A percentile compares a stretch with the other conserved stretches of the same genome.
These are phyloP conservation scores for Opeltia flavorubescens DNA, from an alignment of 495 filamentous ascomycete genomes.

Conservation along the genomic window DNA sequence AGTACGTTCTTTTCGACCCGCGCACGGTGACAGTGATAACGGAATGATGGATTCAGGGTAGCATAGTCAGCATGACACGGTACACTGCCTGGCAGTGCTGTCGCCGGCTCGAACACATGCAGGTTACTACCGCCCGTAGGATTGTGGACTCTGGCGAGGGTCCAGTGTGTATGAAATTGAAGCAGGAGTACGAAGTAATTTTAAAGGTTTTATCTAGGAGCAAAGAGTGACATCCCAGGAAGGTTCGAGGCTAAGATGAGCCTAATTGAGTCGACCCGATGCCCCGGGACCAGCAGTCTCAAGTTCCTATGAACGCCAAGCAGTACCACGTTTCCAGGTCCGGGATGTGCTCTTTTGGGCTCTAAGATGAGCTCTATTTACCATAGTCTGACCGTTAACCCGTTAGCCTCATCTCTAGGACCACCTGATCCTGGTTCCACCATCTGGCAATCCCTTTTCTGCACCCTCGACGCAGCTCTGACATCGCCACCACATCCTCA, in stretches of 20 bases:
- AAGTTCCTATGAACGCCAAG: background rate
- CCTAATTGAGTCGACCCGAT: background rate
- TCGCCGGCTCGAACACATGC: no score
- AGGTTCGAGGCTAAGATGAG: background rate
- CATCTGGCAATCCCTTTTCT: no score
- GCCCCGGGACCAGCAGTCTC: background rate
- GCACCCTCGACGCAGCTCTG: background rate
- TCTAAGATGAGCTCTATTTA: background rate
- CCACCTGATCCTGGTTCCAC: no score
- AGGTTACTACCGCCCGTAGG: no score
- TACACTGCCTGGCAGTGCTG: no score
- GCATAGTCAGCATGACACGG: no score
- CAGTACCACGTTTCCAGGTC: background rate
- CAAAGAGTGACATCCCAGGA: background rate
- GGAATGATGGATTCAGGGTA: no score
- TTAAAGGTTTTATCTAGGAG: no score
- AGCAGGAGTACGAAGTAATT: no score
- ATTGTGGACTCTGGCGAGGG: no score
- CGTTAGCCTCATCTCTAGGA: no score
- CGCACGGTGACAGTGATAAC: background rate
- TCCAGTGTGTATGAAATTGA: no score
- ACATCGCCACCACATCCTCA: background rate
- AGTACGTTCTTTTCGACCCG: background rate
- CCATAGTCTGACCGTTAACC: background rate
- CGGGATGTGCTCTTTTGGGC: background rate